A percentile compares a stretch with the other conserved stretches of the same genome.
Evolutionary conservation across 805 yeast species (phyloP).

Genomic region (Cyberlindnera amylophila): DNA sequence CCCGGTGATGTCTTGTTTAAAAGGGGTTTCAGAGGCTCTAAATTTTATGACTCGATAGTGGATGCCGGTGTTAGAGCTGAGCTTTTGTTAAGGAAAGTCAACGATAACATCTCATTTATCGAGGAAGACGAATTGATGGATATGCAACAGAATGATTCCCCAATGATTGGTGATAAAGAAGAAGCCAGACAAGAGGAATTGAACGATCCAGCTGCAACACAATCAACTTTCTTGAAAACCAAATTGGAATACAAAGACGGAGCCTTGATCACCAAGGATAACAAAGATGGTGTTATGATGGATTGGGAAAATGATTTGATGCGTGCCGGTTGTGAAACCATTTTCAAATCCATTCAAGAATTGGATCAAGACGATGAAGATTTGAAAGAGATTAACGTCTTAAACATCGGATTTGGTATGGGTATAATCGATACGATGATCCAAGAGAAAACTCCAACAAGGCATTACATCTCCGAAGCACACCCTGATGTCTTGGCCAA

Average conservation of each 20-base stretch:
- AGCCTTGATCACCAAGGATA: conserved; percentile 67
- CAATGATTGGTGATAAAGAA: conserved; percentile 15
- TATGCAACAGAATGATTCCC: conserved; percentile 20
- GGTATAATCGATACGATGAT: conserved; percentile 88
- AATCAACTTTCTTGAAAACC: conserved; percentile 59
- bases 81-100: conserved; percentile 66
- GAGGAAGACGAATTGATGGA: conserved; percentile 27
- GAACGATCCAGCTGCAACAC: conserved; percentile 61
- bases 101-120: conserved; percentile 58
- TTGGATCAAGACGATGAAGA: conserved; percentile 23
- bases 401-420: conserved; percentile 95
- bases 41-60: conserved; percentile 49
- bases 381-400: conserved; percentile 44
- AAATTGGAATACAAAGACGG: conserved; percentile 63
- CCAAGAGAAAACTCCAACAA: conserved; percentile 50
- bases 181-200: conserved; percentile 27
- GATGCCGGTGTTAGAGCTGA: conserved; percentile 93
- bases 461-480: conserved; percentile 89
- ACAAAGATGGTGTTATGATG: conserved; percentile 93
- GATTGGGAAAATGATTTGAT: conserved; percentile 87
- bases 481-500: conserved; percentile 85
- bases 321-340: conserved; percentile 72
- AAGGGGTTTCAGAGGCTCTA: conserved; percentile 39
- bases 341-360: conserved; percentile 46
- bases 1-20: conserved; percentile 78